A percentile compares a stretch with the other conserved stretches of the same genome.
These are phyloP conservation scores for Salvia hispanica DNA, from an alignment of 257 asterid species.

Conservation along the genomic window DNA sequence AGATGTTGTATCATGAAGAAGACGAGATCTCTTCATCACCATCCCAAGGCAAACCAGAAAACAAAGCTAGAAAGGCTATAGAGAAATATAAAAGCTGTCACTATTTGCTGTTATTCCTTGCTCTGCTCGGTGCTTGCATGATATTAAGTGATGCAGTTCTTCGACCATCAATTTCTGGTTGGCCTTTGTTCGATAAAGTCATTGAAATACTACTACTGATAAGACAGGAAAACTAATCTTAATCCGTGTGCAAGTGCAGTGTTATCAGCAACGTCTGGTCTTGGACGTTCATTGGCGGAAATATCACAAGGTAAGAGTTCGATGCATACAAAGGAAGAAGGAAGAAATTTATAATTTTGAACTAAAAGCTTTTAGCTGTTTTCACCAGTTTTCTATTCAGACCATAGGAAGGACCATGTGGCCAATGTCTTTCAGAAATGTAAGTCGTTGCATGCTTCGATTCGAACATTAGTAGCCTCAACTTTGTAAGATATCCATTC, in stretches of 20 bases:
- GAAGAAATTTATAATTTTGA: neutral
- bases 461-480: too few relatives aligned
- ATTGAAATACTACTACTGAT: neutral
- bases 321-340: neutral
- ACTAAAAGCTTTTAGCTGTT: slow-evolving; percentile 27
- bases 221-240: neutral
- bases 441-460: slow-evolving; percentile 40
- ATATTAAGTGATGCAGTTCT: slow-evolving; percentile 82
- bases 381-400: slow-evolving; percentile 59
- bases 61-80: slow-evolving; percentile 67
- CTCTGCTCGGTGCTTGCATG: slow-evolving; percentile 92
- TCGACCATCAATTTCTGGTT: slow-evolving; percentile 94
- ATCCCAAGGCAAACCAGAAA: slow-evolving; percentile 47
- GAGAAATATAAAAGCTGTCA: slow-evolving; percentile 73
- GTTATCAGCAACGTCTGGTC: slow-evolving; percentile 72
- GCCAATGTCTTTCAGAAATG: slow-evolving; percentile 56
- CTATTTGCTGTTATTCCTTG: slow-evolving; percentile 66
- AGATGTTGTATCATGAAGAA: slow-evolving; percentile 52
- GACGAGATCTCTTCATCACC: slow-evolving; percentile 39
- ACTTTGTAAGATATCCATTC: neutral
- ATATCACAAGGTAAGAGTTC: slow-evolving; percentile 60
- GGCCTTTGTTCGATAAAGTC: slow-evolving; percentile 26
- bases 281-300: slow-evolving; percentile 70
- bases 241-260: slow-evolving; percentile 46
- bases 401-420: slow-evolving; percentile 46